phyloP scores from a whole-genome alignment of 371 early-diverging fungal genomes.

The Apophysomyces elegans region DNA sequence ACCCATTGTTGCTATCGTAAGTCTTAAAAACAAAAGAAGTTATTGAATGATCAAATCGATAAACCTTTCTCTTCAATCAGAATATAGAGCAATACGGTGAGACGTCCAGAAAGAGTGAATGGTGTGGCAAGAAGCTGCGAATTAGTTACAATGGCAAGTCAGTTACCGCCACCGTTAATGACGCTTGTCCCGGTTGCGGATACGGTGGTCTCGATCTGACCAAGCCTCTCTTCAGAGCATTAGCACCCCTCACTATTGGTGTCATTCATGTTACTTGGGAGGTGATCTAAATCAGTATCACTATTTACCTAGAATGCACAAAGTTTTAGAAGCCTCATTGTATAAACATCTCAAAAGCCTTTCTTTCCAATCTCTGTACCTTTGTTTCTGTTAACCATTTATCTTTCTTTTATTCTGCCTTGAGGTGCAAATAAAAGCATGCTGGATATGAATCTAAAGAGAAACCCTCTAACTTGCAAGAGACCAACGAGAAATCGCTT shows the following conservation, averaged over 20 bases:
- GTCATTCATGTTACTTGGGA: constrained; percentile 31
- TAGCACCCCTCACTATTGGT: constrained; percentile 27
- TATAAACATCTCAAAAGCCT: neutral
- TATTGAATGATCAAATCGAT: too few relatives aligned
- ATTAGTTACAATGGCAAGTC: constrained; percentile 24
- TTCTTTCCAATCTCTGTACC: too few relatives aligned
- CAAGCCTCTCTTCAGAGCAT: constrained; percentile 22
- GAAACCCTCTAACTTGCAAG: constrained; percentile 1
- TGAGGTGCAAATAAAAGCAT: constrained; percentile 18
- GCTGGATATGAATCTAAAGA: too few relatives aligned
- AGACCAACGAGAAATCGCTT: neutral
- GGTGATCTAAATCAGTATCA: constrained; percentile 11
- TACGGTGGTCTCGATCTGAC: constrained; percentile 35
- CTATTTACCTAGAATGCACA: neutral
- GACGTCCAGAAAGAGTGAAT: constrained; percentile 24
- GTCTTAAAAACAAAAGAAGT: neutral
- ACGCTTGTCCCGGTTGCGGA: constrained; percentile 38
- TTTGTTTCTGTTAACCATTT: neutral
- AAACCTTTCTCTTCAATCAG: constrained; percentile 10
- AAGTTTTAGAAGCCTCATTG: neutral
- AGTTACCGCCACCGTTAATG: constrained; percentile 29
- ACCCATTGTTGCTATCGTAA: constrained; percentile 34
- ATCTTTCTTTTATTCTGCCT: constrained; percentile 18
- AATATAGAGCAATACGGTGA: constrained; percentile 30
- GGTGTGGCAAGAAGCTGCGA: constrained; percentile 35